A percentile compares a stretch with the other conserved stretches of the same genome.
These are phyloP conservation scores for Pseudogymnoascus sp. DNA, from an alignment of 2,329 filamentous ascomycete species.

Conservation along the genomic window DNA sequence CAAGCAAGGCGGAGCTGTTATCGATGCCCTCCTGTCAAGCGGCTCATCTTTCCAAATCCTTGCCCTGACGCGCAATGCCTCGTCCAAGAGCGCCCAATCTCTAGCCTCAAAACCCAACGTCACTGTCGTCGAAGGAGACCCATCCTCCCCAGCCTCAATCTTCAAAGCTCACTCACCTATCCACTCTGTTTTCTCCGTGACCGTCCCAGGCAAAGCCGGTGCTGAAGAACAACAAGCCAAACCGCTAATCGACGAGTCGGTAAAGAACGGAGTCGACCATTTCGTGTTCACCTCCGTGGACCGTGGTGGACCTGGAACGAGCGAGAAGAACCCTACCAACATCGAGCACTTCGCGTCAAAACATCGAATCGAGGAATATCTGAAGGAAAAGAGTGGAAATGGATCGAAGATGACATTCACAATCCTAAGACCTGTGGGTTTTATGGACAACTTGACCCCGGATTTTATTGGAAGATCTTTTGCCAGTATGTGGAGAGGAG, in stretches of 20 bases:
- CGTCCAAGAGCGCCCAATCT: slow-evolving; percentile 36
- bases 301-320: slow-evolving; percentile 42
- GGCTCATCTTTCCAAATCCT: slow-evolving; percentile 36
- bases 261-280: slow-evolving; percentile 42
- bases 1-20: slow-evolving; percentile 32
- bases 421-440: slow-evolving; percentile 44
- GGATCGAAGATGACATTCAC: slow-evolving; percentile 39
- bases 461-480: slow-evolving; percentile 28
- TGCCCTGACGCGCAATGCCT: slow-evolving; percentile 43
- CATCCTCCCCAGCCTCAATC: slow-evolving; percentile 37
- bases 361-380: slow-evolving; percentile 44
- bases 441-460: slow-evolving; percentile 39
- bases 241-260: slow-evolving; percentile 47
- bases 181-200: slow-evolving; percentile 47
- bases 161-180: slow-evolving; percentile 37
- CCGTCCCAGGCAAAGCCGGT: slow-evolving; percentile 30
- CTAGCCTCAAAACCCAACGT: slow-evolving; percentile 36
- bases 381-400: slow-evolving; percentile 36
- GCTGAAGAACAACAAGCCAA: slow-evolving; percentile 40
- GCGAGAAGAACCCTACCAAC: slow-evolving; percentile 37
- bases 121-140: slow-evolving; percentile 45
- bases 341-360: slow-evolving; percentile 48
- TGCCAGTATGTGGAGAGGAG: slow-evolving; percentile 26
- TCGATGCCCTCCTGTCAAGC: slow-evolving; percentile 24
- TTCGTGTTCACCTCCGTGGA: slow-evolving; percentile 59